Evolutionary conservation across 371 early-diverging fungal genomes (phyloP).

Genomic region (Chytridiales sp.): DNA sequence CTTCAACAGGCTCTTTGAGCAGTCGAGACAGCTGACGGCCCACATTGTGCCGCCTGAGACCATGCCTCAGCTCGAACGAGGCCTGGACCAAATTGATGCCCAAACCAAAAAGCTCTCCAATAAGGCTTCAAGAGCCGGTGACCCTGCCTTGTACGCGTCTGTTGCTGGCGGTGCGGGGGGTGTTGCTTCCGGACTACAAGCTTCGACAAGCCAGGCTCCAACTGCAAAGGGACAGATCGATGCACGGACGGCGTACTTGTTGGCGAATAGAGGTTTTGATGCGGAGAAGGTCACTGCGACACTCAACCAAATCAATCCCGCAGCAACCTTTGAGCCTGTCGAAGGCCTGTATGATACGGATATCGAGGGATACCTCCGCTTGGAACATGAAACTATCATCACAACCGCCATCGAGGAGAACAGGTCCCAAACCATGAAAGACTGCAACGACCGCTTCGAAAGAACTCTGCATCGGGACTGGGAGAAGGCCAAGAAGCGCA

Average conservation of each 20-base stretch:
- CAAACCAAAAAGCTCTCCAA: constrained; percentile 67
- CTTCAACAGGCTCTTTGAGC: constrained; percentile 10
- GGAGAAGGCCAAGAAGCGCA: constrained; percentile 63
- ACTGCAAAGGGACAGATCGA: constrained; percentile 27
- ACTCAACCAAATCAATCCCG: constrained; percentile 60
- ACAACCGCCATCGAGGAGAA: constrained; percentile 67
- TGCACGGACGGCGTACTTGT: constrained; percentile 46
- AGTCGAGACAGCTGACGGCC: constrained; percentile 51
- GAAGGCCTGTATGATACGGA: constrained; percentile 69
- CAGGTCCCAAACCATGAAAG: constrained; percentile 30
- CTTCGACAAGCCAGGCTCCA: constrained; percentile 48
- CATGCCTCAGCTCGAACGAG: constrained; percentile 67
- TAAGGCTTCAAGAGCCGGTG: constrained; percentile 15
- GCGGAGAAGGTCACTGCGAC: constrained; percentile 59
- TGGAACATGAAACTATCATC: constrained; percentile 72
- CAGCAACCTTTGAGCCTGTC: constrained; percentile 67
- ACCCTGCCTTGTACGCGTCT: constrained; percentile 3
- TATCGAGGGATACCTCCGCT: constrained; percentile 71
- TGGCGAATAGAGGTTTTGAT: constrained; percentile 76
- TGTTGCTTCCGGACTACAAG: background rate
- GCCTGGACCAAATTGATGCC: constrained; percentile 73
- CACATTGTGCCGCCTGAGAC: constrained; percentile 56
- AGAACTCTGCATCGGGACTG: constrained; percentile 59
- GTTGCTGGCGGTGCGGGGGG: background rate
- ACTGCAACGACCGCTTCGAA: constrained; percentile 46